These are phyloP conservation scores for Calonectria pteridis DNA, from an alignment of 2,329 filamentous ascomycete genomes.

Conservation along the genomic window DNA sequence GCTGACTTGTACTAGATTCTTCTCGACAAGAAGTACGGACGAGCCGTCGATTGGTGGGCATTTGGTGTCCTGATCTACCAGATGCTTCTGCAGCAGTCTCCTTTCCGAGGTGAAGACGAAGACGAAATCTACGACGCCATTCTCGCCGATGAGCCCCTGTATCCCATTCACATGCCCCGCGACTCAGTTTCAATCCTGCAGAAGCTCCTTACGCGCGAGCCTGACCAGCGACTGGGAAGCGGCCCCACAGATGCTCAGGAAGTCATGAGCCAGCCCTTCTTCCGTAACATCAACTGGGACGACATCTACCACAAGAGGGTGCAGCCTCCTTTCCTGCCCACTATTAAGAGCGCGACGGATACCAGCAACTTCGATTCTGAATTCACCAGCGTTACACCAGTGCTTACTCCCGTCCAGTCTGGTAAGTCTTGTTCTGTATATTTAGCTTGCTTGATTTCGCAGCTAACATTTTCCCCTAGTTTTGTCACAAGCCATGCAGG, in stretches of 20 bases:
- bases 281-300: slow-evolving; percentile 98
- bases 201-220: slow-evolving; percentile 95
- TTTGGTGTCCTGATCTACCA: slow-evolving; percentile 99
- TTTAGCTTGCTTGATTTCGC: neutral
- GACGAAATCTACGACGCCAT: slow-evolving; percentile 99
- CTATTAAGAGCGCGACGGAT: slow-evolving; percentile 92
- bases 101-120: slow-evolving; percentile 98
- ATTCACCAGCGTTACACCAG: slow-evolving; percentile 97
- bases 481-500: slow-evolving; percentile 97
- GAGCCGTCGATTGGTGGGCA: slow-evolving; percentile 99
- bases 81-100: slow-evolving; percentile 98
- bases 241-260: slow-evolving; percentile 98
- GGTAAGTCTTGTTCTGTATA: slow-evolving; percentile 70
- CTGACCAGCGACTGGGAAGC: slow-evolving; percentile 90
- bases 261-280: slow-evolving; percentile 99
- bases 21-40: slow-evolving; percentile 97
- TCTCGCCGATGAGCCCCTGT: slow-evolving; percentile 95
- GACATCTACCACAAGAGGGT: slow-evolving; percentile 98
- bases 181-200: slow-evolving; percentile 98
- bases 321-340: slow-evolving; percentile 87
- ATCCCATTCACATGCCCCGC: slow-evolving; percentile 98
- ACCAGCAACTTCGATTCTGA: slow-evolving; percentile 99
- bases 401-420: slow-evolving; percentile 96
- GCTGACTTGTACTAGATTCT: slow-evolving; percentile 76
- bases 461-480: slow-evolving; percentile 66